phyloP scores from a whole-genome alignment of 2,329 filamentous ascomycete species.

The Davidsoniella virescens region DNA sequence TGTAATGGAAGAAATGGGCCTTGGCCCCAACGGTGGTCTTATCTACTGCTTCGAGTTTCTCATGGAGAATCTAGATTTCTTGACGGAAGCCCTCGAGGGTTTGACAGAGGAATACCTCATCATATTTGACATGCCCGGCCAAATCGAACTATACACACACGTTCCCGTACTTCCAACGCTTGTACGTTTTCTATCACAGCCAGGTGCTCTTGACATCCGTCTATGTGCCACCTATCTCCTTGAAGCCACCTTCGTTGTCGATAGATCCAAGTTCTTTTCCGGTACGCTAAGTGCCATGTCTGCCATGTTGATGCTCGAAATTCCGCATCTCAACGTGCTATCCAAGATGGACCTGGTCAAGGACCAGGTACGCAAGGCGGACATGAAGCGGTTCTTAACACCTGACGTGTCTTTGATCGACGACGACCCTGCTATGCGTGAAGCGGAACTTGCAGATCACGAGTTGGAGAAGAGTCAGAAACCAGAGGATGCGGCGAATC shows the following conservation, averaged over 20 bases:
- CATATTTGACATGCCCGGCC: slow-evolving; percentile 95
- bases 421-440: slow-evolving; percentile 49
- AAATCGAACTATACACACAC: slow-evolving; percentile 97
- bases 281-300: slow-evolving; percentile 94
- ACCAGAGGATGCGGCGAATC: slow-evolving; percentile 26
- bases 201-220: slow-evolving; percentile 71
- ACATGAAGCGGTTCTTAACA: slow-evolving; percentile 78
- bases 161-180: slow-evolving; percentile 80
- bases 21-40: slow-evolving; percentile 81
- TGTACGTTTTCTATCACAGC: slow-evolving; percentile 62
- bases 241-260: slow-evolving; percentile 88
- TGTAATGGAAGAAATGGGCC: slow-evolving; percentile 86
- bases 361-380: slow-evolving; percentile 70
- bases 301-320: slow-evolving; percentile 96
- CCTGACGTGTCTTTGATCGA: slow-evolving; percentile 72
- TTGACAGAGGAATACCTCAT: slow-evolving; percentile 92
- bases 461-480: slow-evolving; percentile 57
- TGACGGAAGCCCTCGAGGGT: slow-evolving; percentile 68
- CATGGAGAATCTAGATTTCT: slow-evolving; percentile 83
- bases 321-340: slow-evolving; percentile 89
- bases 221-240: slow-evolving; percentile 89
- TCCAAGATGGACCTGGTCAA: slow-evolving; percentile 97
- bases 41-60: slow-evolving; percentile 97
- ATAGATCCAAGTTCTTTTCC: slow-evolving; percentile 93
- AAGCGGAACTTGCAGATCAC: slow-evolving; percentile 11